These are phyloP conservation scores for Starmerella geochares DNA, from an alignment of 805 yeast genomes.

Conservation along the genomic window DNA sequence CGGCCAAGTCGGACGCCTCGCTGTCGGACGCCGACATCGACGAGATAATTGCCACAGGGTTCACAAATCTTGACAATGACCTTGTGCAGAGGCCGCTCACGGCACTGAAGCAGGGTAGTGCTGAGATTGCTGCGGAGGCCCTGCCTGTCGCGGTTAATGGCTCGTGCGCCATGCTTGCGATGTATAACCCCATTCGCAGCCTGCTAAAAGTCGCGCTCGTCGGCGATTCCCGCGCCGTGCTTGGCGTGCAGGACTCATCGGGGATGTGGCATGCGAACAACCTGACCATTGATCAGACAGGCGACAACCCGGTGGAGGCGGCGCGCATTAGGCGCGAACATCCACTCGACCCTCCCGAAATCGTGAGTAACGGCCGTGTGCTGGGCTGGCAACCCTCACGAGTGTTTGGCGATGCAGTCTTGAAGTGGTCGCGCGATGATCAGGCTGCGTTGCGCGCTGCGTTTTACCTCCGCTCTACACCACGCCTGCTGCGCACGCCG, in stretches of 20 bases:
- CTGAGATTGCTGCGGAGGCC: conserved; percentile 75
- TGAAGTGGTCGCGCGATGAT: conserved; percentile 62
- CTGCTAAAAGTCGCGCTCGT: conserved; percentile 80
- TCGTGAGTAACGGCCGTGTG: conserved; percentile 60
- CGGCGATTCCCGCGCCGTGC: conserved; percentile 90
- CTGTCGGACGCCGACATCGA: conserved; percentile 62
- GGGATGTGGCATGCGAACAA: conserved; percentile 82
- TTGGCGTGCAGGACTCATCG: conserved; percentile 49
- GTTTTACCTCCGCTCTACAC: conserved; percentile 61
- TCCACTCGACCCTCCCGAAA: conserved; percentile 60
- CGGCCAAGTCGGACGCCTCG: conserved; percentile 35
- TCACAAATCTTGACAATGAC: conserved; percentile 70
- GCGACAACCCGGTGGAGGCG: conserved; percentile 76
- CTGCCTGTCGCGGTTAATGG: conserved; percentile 50
- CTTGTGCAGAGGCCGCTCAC: conserved; percentile 69
- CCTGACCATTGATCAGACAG: conserved; percentile 83
- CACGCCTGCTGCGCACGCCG: conserved; percentile 67
- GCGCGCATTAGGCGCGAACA: conserved; percentile 73
- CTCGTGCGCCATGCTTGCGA: conserved; percentile 77
- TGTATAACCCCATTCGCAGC: conserved; percentile 65
- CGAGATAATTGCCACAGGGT: conserved; percentile 68
- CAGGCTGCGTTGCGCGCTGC: conserved; percentile 61
- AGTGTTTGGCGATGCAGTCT: conserved; percentile 94
- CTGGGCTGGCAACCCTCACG: conserved; percentile 91
- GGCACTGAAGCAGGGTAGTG: conserved; percentile 46